Base-by-base conservation (phyloP, 768 basidiomycete species). In the Amanita muscaria region DNA sequence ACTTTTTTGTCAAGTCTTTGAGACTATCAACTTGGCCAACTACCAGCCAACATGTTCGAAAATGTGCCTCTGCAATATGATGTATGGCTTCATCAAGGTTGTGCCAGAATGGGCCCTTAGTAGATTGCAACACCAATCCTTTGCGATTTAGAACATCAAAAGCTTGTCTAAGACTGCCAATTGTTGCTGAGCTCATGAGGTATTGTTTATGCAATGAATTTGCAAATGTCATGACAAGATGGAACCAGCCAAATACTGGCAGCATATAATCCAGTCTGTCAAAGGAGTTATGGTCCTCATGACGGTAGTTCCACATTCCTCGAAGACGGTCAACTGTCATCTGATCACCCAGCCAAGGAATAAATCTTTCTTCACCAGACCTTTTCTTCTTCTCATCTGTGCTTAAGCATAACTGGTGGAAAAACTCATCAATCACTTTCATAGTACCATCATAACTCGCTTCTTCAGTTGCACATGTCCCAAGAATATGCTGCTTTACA, bases 121-220 rank as follows among this genome's bases (percentile, higher is more conserved):
- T 61, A 12, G 40, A 21, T 2, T 41, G 23, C 7, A 49, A 49
- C 4, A 49, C 42, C 0, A 69, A 47, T 2, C 62, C 62, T 48
- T 61, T 66, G n/a, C 56, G 49, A 14, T 56, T 31, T 3, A 67
- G 49, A 0, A 64, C 12, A 29, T 58, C 50, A 47, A 67, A 67
- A 0, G 59, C 62, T 2, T 64, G 59, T 4, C 35, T 33, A 2
- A 67, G 48, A 3, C 5, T 8, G 0, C 64, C 61, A 2, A 56
- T 49, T 1, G 56, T 52, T 15, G 10, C 46, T 7, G 51, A 38
- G 0, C 64, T 65, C 0, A 64, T 65, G 3, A 62, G 54, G 48
- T 69, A 72, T 42, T 72, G 70, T 33, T 64, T 61, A 44, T 72
- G 64, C 0, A 73, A 36, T 0, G 68, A 67, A 33, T 64, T 61